Base-by-base conservation (phyloP, 805 yeast species). In the Kuraishia molischiana region DNA sequence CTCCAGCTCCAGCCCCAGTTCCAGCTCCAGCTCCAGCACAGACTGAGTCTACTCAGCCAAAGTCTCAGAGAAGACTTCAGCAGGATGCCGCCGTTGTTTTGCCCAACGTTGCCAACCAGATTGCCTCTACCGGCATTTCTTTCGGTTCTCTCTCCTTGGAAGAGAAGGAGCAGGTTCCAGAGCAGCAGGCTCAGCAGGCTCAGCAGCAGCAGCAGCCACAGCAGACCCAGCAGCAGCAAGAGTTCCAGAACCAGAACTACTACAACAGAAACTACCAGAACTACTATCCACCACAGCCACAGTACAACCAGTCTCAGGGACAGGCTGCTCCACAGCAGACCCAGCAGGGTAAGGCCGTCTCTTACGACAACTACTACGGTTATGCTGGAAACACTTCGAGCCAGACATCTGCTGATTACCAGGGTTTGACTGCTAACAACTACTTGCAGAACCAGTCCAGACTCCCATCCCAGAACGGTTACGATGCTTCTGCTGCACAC, bases 71-170 rank as follows among this genome's bases (percentile, higher is more conserved):
- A 21, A 29, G 19, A 35, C 18, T 34, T 32, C 30, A 20, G 38
- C 51, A 46, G 32, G 48, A 51, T 9, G 53, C 55, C 17, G 51
- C 58, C 34, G 60, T 61, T 57, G 69, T 72, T 48, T 58, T 74
- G 58, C 71, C 81, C 54, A 54, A 63, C 43, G 44, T 59, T 47
- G 56, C 74, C 52, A 52, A 67, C 51, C 59, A 71, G 56, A 51
- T 67, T 41, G 58, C 61, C 45, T 42, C 58, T 24, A 62, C 67
- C 37, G 75, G 76, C 41, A 74, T 72, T 36, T 69, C 77, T 5
- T 72, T 72, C 42, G 78, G 77, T 34, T 72, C 77, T 3, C 63
- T 72, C 59, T 53, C 71, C 3, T 54, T 74, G 45, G 59, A 64
- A 38, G 72, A 71, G 32, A 71, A 67, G 35, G 65, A 63, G 40